A percentile compares a stretch with the other conserved stretches of the same genome.
These are phyloP conservation scores for Erythrophleum ivorense DNA, from an alignment of 331 rosid species.

Conservation along the genomic window DNA sequence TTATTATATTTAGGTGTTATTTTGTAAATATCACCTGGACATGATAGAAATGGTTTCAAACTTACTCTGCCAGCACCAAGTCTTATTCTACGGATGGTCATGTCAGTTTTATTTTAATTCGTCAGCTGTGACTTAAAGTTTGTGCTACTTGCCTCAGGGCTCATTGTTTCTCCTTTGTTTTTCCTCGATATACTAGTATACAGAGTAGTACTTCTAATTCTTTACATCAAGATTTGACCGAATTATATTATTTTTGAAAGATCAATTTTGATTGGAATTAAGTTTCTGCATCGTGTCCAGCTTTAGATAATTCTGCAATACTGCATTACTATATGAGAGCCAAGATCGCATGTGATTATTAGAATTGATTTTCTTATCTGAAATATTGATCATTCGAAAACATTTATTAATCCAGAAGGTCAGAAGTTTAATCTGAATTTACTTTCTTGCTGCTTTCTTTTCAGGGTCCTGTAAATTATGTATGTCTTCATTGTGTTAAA, in stretches of 20 bases:
- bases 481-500: constrained; percentile 71
- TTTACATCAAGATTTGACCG: constrained; percentile 12
- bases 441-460: constrained; percentile 26
- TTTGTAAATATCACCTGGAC: constrained; percentile 1
- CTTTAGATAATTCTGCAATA: background rate
- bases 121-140: background rate
- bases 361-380: background rate
- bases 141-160: no score
- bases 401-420: constrained; percentile 12
- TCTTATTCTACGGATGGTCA: background rate
- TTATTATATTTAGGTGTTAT: background rate
- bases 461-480: constrained; percentile 83
- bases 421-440: background rate
- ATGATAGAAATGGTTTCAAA: constrained; percentile 11
- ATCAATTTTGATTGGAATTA: constrained; percentile 2
- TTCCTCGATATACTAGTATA: background rate
- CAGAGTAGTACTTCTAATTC: background rate
- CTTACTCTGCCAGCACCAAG: background rate
- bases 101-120: background rate
- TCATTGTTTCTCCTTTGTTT: background rate
- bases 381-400: constrained; percentile 5
- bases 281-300: constrained; percentile 18
- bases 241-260: constrained; percentile 8
- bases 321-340: background rate
- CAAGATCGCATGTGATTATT: background rate